These are phyloP conservation scores for Entelexis paramagnoliae DNA, from an alignment of 1,139 yeast genomes.

Conservation along the genomic window DNA sequence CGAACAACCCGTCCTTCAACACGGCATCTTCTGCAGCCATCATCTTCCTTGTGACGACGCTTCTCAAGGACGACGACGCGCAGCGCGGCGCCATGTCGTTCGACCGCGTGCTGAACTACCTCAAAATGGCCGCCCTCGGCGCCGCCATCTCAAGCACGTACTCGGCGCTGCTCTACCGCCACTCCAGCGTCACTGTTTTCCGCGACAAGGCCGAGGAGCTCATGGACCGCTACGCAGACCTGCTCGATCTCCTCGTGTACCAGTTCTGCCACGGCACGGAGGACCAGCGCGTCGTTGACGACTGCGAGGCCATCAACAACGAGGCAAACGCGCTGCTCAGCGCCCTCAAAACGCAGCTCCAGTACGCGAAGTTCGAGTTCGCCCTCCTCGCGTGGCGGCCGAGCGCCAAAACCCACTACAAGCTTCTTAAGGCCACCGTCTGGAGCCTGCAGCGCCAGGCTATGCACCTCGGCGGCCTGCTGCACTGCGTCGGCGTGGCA, in stretches of 20 bases:
- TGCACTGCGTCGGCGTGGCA: slow-evolving; percentile 59
- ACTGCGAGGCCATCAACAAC: neutral
- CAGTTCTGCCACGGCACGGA: slow-evolving; percentile 1
- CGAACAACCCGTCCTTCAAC: slow-evolving; percentile 59
- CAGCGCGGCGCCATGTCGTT: slow-evolving; percentile 55
- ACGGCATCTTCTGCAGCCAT: slow-evolving; percentile 75
- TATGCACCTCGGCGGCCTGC: slow-evolving; percentile 55
- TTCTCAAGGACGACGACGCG: slow-evolving; percentile 66
- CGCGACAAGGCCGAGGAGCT: slow-evolving; percentile 44
- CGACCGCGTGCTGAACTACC: slow-evolving; percentile 45
- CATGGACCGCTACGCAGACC: slow-evolving; percentile 44
- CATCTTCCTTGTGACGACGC: slow-evolving; percentile 58
- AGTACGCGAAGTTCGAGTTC: slow-evolving; percentile 57
- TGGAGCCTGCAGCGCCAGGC: slow-evolving; percentile 44
- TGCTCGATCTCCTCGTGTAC: slow-evolving; percentile 37
- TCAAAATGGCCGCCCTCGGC: slow-evolving; percentile 53
- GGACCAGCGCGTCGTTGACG: neutral
- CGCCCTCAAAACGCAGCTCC: slow-evolving; percentile 39
- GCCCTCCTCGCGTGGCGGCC: slow-evolving; percentile 33
- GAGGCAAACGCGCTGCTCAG: slow-evolving; percentile 33
- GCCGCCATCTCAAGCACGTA: slow-evolving; percentile 47
- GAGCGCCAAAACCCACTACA: slow-evolving; percentile 33
- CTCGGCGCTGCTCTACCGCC: slow-evolving; percentile 58
- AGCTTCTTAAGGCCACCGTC: slow-evolving; percentile 38
- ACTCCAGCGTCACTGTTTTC: slow-evolving; percentile 44